Percentiles rank a stretch among this genome's conserved stretches.
phyloP scores from a whole-genome alignment of 2,329 filamentous ascomycete species.

The Knoxdaviesia proteae region DNA sequence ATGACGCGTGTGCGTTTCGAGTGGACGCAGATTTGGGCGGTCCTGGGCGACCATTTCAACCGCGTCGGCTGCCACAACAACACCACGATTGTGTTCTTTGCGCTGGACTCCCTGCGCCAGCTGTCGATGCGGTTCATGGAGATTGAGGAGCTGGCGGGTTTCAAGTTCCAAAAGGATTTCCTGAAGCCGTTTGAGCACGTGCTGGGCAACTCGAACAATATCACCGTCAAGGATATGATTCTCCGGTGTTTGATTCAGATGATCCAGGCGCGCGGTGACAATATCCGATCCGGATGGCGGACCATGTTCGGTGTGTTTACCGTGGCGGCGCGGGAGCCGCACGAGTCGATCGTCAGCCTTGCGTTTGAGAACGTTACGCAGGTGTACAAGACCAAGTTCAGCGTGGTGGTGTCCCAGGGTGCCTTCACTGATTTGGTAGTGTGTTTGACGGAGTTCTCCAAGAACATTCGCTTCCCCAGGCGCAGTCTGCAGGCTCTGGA shows the following conservation, averaged over 20 bases:
- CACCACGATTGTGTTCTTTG: slow-evolving; percentile 92
- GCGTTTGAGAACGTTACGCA: slow-evolving; percentile 93
- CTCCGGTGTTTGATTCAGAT: slow-evolving; percentile 93
- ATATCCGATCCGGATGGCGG: slow-evolving; percentile 93
- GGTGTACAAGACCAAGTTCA: slow-evolving; percentile 88
- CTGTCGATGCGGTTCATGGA: slow-evolving; percentile 98
- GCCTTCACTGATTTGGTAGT: slow-evolving; percentile 93
- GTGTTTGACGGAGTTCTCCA: slow-evolving; percentile 93
- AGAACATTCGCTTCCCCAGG: slow-evolving; percentile 97
- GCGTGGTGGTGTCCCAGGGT: slow-evolving; percentile 86
- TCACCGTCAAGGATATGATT: slow-evolving; percentile 94
- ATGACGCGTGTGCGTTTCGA: slow-evolving; percentile 97
- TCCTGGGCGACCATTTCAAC: slow-evolving; percentile 97
- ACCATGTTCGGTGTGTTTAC: slow-evolving; percentile 99
- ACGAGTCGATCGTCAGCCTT: slow-evolving; percentile 83
- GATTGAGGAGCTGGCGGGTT: slow-evolving; percentile 88
- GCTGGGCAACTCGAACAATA: slow-evolving; percentile 75
- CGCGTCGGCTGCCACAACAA: slow-evolving; percentile 92
- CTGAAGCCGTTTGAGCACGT: slow-evolving; percentile 96
- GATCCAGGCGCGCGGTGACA: slow-evolving; percentile 92
- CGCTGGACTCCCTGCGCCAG: slow-evolving; percentile 83
- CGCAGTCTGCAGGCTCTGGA: slow-evolving; percentile 95
- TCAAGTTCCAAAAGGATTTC: slow-evolving; percentile 99
- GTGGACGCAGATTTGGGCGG: slow-evolving; percentile 94
- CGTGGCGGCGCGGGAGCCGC: slow-evolving; percentile 77